Base-by-base conservation (phyloP, 2,329 filamentous ascomycete genomes). In the Pestalotiopsis sp. region DNA sequence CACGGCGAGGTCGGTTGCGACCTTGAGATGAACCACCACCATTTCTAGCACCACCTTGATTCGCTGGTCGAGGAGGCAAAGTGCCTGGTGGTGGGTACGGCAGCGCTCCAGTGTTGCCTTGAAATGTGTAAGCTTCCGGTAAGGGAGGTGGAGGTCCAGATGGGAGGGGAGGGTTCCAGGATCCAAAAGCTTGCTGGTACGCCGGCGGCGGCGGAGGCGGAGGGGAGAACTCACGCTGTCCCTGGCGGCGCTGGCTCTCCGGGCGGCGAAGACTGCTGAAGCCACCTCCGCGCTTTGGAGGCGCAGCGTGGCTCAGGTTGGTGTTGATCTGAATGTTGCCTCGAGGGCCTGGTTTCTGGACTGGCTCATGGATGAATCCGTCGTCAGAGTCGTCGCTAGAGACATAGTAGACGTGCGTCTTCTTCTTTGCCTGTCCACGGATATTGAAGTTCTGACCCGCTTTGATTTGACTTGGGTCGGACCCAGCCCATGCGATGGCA, bases 311-410 rank as follows among this genome's bases (percentile, higher is more conserved):
- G 27, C 25, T 49, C 2, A 31, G 20, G 13, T 41, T 65, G 59
- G 45, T 65, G 39, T 56, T 70, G 58, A 79, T 76, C 38, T 71
- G 71, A 45, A 78, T 79, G 13, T 71, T 71, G 20, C 72, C 70
- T 20, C 74, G 74, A 23, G 66, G 23, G 25, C 68, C 68, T 12
- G 69, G 57, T 60, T 73, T 76, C 31, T 68, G 67, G 59, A 78
- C 27, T 27, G 75, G 75, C 17, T 72, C 69, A 6, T 77, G 74
- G 38, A 79, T 70, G 59, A 78, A 72, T 11, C 77, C 76, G 36
- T 78, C 75, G 13, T 78, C 77, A 7, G 77, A 79, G 27, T 79
- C 77, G 27, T 79, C 77, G 59, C 74, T 76, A 14, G 77, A 79
- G 67, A 76, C 69, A 45, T 76, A 79, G 56, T 78, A 74, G 36